phyloP scores from a whole-genome alignment of 805 yeast genomes.

The Teunomyces funiuensis region DNA sequence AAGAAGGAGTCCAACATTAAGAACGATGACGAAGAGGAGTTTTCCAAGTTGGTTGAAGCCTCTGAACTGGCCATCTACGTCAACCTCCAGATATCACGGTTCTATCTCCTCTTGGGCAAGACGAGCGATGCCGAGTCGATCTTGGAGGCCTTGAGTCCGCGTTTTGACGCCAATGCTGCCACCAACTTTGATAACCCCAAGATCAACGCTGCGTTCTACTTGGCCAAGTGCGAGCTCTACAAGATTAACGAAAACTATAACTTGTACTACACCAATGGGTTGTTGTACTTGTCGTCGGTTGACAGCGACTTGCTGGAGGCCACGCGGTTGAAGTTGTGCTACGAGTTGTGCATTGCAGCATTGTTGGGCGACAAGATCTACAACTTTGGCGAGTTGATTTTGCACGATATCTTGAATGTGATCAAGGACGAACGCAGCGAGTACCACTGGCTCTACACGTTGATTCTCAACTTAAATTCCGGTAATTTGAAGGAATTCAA shows the following conservation, averaged over 20 bases:
- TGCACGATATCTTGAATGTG: slow-evolving; percentile 75
- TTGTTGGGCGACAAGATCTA: slow-evolving; percentile 87
- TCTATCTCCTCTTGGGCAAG: slow-evolving; percentile 53
- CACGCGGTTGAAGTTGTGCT: slow-evolving; percentile 37
- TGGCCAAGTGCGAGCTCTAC: slow-evolving; percentile 73
- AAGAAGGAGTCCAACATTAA: slow-evolving; percentile 28
- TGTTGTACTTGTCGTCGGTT: slow-evolving; percentile 79
- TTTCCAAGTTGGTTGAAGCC: slow-evolving; percentile 36
- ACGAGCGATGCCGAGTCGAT: slow-evolving; percentile 62
- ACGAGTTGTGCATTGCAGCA: slow-evolving; percentile 83
- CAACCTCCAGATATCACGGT: slow-evolving; percentile 69
- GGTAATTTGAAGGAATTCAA: slow-evolving; percentile 77
- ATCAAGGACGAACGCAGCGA: slow-evolving; percentile 44
- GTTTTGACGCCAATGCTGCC: slow-evolving; percentile 47
- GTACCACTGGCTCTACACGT: slow-evolving; percentile 68
- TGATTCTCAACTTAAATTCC: slow-evolving; percentile 68
- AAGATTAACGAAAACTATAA: slow-evolving; percentile 78
- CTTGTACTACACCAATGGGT: slow-evolving; percentile 73
- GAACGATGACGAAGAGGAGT: slow-evolving; percentile 24
- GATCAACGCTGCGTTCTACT: slow-evolving; percentile 80
- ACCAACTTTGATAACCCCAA: slow-evolving; percentile 41
- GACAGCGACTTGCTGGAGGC: slow-evolving; percentile 41
- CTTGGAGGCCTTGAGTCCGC: slow-evolving; percentile 58
- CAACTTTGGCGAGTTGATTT: slow-evolving; percentile 91
- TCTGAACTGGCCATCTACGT: slow-evolving; percentile 56